Evolutionary conservation across 495 filamentous ascomycete genomes (phyloP), one percentile per base, ranked within the genome.

Genomic region (Aspergillus sparsus): DNA sequence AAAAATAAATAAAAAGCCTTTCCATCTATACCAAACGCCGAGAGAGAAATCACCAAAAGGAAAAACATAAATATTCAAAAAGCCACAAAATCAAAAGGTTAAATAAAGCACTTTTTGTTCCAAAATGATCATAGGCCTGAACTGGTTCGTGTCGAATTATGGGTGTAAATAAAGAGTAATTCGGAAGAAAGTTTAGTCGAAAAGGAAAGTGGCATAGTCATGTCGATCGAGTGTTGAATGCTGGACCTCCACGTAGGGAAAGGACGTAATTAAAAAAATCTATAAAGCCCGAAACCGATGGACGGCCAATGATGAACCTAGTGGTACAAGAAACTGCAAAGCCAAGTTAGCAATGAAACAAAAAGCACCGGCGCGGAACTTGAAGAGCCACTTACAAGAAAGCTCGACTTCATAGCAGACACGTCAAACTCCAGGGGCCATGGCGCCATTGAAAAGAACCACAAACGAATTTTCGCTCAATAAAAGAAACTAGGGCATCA

Each of bases 1-100:
- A 61, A 64, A 70, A 69, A 47, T 56, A 69, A 71, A 67, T 64
- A 55, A 61, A 72, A 70, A 54, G 53, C 69, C 73, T 67, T 37
- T 68, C 68, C 77, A 66, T 79, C 77, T 79, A 79, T 77, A 45
- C 67, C 71, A 71, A 68, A 77, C 75, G 73, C 73, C 75, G 46
- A 66, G 15, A 57, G 53, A 65, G 35, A 41, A 68, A 57, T 58
- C 53, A 59, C 49, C 63, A 63, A 21, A 64, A 65, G 33, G 50
- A 66, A 64, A 62, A 36, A 62, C 33, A 66, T 49, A 55, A 66
- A 51, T 55, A 34, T 55, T 62, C 15, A 62, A 68, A 66, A 58
- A 53, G 57, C 44, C 55, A 64, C 33, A 55, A 51, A 59, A 55
- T 59, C 46, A 57, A 61, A 64, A 53, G 49, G 63, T 53, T 59